Evolutionary conservation across 352 stramenopile species (phyloP).

Genomic region (Plasmopara viticola): DNA sequence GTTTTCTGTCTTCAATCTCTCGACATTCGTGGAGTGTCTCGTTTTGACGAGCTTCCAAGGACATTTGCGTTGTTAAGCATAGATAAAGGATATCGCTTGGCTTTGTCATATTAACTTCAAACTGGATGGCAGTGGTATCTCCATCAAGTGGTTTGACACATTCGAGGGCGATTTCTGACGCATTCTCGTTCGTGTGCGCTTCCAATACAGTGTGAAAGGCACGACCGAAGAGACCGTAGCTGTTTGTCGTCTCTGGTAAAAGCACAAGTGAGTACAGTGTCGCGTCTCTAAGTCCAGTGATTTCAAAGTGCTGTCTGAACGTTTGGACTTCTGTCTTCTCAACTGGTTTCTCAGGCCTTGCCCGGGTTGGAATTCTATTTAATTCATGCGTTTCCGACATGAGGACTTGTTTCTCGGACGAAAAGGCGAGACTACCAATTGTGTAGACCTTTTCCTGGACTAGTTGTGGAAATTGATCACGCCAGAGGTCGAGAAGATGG

Average conservation of each 20-base stretch:
- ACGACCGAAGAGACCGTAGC: conserved; percentile 51
- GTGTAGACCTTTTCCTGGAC: conserved; percentile 6
- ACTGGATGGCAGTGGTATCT: conserved; percentile 31
- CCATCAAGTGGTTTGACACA: conserved; percentile 27
- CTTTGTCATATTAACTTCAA: conserved; percentile 53
- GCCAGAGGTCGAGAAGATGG: conserved; percentile 23
- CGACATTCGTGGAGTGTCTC: conserved; percentile 11
- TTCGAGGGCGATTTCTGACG: conserved; percentile 40
- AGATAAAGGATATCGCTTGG: conserved; percentile 46
- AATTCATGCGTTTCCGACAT: background rate
- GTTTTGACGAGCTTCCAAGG: background rate
- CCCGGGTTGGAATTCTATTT: background rate
- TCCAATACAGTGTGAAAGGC: conserved; percentile 43
- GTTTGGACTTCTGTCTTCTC: conserved; percentile 2
- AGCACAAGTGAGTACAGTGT: conserved; percentile 50
- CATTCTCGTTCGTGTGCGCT: conserved; percentile 55
- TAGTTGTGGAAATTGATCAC: conserved; percentile 11
- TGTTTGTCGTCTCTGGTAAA: conserved; percentile 56
- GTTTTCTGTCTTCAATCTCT: conserved; percentile 28
- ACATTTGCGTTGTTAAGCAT: conserved; percentile 18
- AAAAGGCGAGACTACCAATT: conserved; percentile 16
- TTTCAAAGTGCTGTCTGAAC: conserved; percentile 26
- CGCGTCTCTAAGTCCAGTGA: conserved; percentile 39
- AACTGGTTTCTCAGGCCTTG: background rate
- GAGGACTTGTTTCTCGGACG: conserved; percentile 8